Evolutionary conservation across 2,329 filamentous ascomycete species (phyloP), one percentile per base, ranked within the genome.

Genomic region (Xylariomycetidae sp.): DNA sequence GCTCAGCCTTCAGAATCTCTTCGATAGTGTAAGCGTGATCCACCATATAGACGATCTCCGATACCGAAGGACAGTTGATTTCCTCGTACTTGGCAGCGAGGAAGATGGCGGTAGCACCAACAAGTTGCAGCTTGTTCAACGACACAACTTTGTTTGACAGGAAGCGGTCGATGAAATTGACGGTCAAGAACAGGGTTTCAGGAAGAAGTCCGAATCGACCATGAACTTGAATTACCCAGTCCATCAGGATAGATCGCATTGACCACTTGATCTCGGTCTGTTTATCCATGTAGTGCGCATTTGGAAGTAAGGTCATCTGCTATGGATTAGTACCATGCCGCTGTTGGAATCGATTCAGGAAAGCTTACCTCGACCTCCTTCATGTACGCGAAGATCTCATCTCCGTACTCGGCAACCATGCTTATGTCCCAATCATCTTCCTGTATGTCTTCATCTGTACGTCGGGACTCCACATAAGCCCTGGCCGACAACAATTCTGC

Each of bases 181-280:
- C 86, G 16, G 84, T 85, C 37, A 97, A 77, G 66, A 95, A 98
- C 5, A 98, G 70, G 0, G 92, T 98, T 69, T 98, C 92, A 0
- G 90, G 90, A 7, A 97, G 77, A 17, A 98, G 75, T 22, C 76
- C 79, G 66, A 98, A 98, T 22, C 92, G 86, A 49, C 82, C 79
- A 59, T 98, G 92, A 18, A 98, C 92, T 60, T 98, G 89, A 29
- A 97, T 85, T 27, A 98, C 73, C 92, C 92, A 98, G 61, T 97
- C 92, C 81, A 98, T 94, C 34, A 98, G 72, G 15, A 97, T 88
- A 5, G 88, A 84, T 29, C 92, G 87, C 92, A 97, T 98, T 3
- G 89, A 95, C 92, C 92, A 98, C 57, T 95, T 87, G 37, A 98
- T 94, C 61, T 97, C 90, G n/a, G 84, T 82, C 60, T 98, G 92